These are phyloP conservation scores for Suhomyces xylopsoci DNA, from an alignment of 805 yeast species.

Conservation along the genomic window DNA sequence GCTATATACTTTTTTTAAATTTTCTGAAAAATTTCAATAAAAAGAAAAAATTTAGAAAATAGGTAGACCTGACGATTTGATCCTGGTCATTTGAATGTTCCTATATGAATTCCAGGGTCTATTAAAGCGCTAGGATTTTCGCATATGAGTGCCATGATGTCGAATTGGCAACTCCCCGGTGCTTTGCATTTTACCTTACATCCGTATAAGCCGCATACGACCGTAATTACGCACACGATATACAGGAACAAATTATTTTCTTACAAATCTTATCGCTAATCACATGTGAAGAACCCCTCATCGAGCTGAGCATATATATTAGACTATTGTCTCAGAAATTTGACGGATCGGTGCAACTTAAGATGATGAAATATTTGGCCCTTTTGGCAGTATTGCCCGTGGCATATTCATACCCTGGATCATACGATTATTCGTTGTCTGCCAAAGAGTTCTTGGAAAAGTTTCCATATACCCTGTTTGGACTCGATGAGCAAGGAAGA, in stretches of 20 bases:
- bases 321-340: background rate
- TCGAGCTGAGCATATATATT: background rate
- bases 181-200: background rate
- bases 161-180: background rate
- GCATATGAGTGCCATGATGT: background rate
- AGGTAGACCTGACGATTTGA: background rate
- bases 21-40: background rate
- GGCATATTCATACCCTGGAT: background rate
- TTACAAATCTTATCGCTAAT: background rate
- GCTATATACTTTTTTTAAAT: background rate
- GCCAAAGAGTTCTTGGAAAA: background rate
- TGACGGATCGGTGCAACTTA: background rate
- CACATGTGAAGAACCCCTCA: background rate
- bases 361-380: background rate
- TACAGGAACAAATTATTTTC: background rate
- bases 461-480: background rate
- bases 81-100: background rate
- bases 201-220: background rate
- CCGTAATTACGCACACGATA: background rate
- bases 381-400: background rate
- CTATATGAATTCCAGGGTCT: background rate
- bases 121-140: background rate
- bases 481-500: slow-evolving; percentile 1
- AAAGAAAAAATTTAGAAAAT: no score
- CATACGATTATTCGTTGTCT: background rate